phyloP scores from a whole-genome alignment of 1,139 yeast species.

The Pichia sp. region DNA sequence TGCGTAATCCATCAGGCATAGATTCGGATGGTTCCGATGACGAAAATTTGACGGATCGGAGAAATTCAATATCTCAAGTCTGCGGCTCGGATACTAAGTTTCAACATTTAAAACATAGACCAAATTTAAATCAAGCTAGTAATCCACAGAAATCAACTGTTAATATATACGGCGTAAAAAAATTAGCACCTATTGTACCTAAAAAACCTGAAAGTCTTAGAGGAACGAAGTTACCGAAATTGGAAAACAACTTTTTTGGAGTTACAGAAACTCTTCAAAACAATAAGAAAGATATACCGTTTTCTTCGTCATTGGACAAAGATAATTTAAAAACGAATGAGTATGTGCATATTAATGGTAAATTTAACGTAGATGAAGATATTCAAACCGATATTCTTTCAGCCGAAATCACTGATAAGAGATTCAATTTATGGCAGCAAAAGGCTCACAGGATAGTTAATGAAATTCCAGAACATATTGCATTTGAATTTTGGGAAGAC shows the following conservation, averaged over 20 bases:
- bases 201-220: slow-evolving; percentile 13
- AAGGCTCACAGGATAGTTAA: slow-evolving; percentile 36
- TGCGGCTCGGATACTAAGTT: no score
- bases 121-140: no score
- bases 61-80: background rate
- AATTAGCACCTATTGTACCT: slow-evolving; percentile 29
- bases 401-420: slow-evolving; percentile 31
- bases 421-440: slow-evolving; percentile 45
- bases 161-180: no score
- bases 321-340: no score
- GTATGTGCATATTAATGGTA: background rate
- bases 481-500: slow-evolving; percentile 30
- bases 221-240: slow-evolving; percentile 5
- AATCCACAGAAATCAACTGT: no score
- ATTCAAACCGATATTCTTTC: no score
- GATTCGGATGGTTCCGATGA: slow-evolving; percentile 15
- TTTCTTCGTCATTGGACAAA: no score
- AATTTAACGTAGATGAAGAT: background rate
- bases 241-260: no score
- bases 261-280: no score
- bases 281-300: no score
- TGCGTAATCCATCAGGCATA: slow-evolving; percentile 14
- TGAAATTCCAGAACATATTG: slow-evolving; percentile 34
- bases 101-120: no score
- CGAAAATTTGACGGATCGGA: no score